These are phyloP conservation scores for Epichloe amarillans DNA, from an alignment of 2,329 filamentous ascomycete genomes.

Conservation along the genomic window DNA sequence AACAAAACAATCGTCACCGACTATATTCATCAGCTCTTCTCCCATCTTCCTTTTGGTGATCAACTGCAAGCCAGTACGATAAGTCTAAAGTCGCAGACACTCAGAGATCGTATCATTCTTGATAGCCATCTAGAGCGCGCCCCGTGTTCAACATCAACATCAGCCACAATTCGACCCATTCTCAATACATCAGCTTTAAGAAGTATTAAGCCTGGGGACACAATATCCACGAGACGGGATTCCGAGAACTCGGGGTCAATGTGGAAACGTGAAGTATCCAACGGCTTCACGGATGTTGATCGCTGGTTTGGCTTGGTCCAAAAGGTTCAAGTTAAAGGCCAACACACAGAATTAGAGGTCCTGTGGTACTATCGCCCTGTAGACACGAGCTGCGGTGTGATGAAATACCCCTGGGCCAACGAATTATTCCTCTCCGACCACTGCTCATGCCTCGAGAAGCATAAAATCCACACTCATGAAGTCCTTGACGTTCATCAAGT, in stretches of 20 bases:
- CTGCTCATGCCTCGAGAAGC: no score
- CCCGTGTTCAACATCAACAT: not conserved
- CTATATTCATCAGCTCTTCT: slow-evolving; percentile 52
- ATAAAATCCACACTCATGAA: slow-evolving; percentile 28
- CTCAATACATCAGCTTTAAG: not conserved
- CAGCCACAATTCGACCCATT: not conserved
- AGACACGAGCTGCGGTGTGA: slow-evolving; percentile 56
- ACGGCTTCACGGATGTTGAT: slow-evolving; percentile 29
- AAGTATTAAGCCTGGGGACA: slow-evolving; percentile 30
- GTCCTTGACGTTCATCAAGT: slow-evolving; percentile 45
- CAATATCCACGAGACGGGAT: slow-evolving; percentile 35
- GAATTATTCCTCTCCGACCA: no score
- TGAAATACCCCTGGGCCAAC: slow-evolving; percentile 55
- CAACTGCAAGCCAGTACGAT: slow-evolving; percentile 29
- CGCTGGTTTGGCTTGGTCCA: slow-evolving; percentile 63
- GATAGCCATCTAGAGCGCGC: slow-evolving; percentile 15
- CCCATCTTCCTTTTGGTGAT: slow-evolving; percentile 44
- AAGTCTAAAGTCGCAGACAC: slow-evolving; percentile 13
- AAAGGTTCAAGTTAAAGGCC: slow-evolving; percentile 25
- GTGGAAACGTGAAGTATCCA: slow-evolving; percentile 40
- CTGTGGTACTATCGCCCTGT: slow-evolving; percentile 61
- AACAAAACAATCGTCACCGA: slow-evolving; percentile 54
- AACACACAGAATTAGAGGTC: slow-evolving; percentile 41
- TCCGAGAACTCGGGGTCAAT: slow-evolving; percentile 31
- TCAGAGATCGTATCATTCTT: slow-evolving; percentile 16